Evolutionary conservation across 106 monocot species (phyloP).

Genomic region (Dioscorea zingiberensis): DNA sequence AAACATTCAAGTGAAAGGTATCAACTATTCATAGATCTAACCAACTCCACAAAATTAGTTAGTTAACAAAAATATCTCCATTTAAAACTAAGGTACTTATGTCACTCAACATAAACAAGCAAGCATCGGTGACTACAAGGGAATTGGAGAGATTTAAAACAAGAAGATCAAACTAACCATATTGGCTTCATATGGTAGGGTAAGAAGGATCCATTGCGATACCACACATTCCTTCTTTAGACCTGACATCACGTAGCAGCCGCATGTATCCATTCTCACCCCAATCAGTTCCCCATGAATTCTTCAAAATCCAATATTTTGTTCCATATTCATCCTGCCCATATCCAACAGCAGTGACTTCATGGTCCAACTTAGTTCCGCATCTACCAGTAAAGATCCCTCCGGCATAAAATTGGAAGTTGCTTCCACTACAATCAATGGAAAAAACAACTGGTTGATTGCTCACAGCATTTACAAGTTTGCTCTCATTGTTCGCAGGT

Average conservation of each 20-base stretch:
- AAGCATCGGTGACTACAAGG: no score
- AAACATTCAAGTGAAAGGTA: no score
- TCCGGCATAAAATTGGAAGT: background rate
- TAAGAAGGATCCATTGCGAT: background rate
- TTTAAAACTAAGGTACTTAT: no score
- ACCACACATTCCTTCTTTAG: background rate
- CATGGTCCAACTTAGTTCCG: background rate
- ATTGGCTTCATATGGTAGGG: background rate
- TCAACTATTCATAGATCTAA: no score
- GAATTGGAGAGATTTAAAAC: no score
- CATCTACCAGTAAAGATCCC: background rate
- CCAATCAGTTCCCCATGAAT: background rate
- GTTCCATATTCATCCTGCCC: background rate
- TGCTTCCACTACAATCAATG: background rate
- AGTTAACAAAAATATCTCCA: no score
- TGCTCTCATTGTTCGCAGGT: background rate
- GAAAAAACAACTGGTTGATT: background rate
- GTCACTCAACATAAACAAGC: no score
- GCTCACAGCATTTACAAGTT: background rate
- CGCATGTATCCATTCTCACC: no score
- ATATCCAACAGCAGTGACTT: background rate
- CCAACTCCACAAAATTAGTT: no score
- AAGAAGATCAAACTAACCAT: background rate
- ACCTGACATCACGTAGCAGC: background rate
- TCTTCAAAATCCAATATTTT: background rate